Conservation (phyloP, 768 basidiomycete species). For the Cubamyces lactineus region DNA sequence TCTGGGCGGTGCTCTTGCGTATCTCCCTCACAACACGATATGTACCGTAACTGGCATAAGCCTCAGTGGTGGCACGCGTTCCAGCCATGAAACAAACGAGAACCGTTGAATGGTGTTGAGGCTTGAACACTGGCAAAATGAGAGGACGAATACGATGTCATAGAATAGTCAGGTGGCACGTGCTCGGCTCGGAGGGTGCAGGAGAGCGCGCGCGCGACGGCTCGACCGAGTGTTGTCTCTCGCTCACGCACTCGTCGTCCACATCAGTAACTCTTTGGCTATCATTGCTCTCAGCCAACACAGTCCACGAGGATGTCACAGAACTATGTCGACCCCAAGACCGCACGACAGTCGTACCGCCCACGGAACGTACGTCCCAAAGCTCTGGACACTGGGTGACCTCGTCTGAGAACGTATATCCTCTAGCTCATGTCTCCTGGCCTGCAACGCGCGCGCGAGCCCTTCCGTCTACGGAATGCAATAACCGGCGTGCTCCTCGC, state of each 20-base stretch:
- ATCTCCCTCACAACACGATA: too few species aligned
- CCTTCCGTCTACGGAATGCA: constrained; percentile 79
- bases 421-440: constrained; percentile 83
- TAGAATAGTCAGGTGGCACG: constrained; percentile 1
- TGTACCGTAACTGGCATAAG: too few species aligned
- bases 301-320: constrained; percentile 35
- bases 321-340: constrained; percentile 40
- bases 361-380: constrained; percentile 40
- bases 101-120: too few species aligned
- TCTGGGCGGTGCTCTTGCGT: background rate
- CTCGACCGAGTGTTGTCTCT: too few species aligned
- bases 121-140: background rate
- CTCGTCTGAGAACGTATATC: background rate
- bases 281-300: background rate
- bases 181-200: background rate
- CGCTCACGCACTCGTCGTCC: too few species aligned
- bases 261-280: too few species aligned
- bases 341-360: constrained; percentile 41
- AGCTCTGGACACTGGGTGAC: background rate
- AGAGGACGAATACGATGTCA: background rate
- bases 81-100: too few species aligned
- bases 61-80: too few species aligned
- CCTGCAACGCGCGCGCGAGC: constrained; percentile 83
- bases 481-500: constrained; percentile 74
- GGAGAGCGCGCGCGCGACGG: background rate